Conservation (phyloP, 192 early-diverging fungal genomes). For the Chytriomyces hyalinus region DNA sequence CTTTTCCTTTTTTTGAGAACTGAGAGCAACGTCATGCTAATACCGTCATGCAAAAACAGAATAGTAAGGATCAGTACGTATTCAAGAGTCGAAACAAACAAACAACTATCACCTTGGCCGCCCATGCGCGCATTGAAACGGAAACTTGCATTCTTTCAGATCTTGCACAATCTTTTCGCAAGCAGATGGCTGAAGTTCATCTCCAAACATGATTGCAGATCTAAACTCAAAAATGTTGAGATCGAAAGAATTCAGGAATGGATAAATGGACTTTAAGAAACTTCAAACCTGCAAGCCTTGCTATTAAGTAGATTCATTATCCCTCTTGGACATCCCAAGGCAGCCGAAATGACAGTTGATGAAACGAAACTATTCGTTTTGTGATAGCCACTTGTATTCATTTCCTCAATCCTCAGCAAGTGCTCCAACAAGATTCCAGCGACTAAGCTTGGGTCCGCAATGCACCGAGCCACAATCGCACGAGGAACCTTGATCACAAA, state of each 20-base stretch:
- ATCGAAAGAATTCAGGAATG: not conserved
- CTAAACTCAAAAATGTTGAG: constrained; percentile 38
- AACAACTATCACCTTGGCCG: constrained; percentile 39
- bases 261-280: not conserved
- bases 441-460: constrained; percentile 51
- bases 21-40: constrained; percentile 10
- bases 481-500: constrained; percentile 49
- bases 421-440: constrained; percentile 59
- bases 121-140: constrained; percentile 56
- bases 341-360: not conserved
- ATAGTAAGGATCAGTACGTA: too few relatives aligned
- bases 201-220: constrained; percentile 79
- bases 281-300: constrained; percentile 67
- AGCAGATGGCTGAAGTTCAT: constrained; percentile 50
- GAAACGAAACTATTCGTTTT: not conserved
- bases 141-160: constrained; percentile 56
- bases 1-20: not conserved
- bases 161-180: constrained; percentile 60
- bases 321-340: constrained; percentile 58
- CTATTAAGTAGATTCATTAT: constrained; percentile 75
- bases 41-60: too few relatives aligned
- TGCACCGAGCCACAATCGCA: constrained; percentile 67
- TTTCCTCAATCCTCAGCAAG: constrained; percentile 53
- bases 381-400: not conserved
- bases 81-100: not conserved